Conservation (phyloP, 208 protist species). For the Phytomonas francai region DNA sequence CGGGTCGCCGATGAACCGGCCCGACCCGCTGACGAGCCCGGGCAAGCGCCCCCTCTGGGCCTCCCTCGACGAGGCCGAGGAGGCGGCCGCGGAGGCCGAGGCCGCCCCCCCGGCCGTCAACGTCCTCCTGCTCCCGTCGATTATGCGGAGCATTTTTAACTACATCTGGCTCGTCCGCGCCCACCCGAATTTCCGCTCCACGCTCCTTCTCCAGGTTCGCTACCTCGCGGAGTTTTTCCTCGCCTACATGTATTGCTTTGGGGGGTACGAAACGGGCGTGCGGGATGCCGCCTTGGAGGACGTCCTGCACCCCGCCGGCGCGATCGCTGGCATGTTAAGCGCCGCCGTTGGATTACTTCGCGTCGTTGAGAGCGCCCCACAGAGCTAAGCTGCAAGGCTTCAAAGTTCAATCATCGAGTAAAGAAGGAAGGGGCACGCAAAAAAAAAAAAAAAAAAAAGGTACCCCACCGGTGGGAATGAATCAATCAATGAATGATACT, state of each 20-base stretch:
- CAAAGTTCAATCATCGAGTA: not conserved
- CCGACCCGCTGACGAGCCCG: not conserved
- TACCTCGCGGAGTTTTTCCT: slow-evolving; percentile 75
- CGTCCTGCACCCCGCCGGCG: slow-evolving; percentile 48
- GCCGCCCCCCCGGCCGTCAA: slow-evolving; percentile 7
- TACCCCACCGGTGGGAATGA: slow-evolving; percentile 2
- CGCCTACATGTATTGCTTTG: slow-evolving; percentile 76
- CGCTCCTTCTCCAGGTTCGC: slow-evolving; percentile 66
- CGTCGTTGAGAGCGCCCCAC: slow-evolving; percentile 63
- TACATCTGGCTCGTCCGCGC: slow-evolving; percentile 70
- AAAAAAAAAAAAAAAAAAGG: slow-evolving; percentile 14
- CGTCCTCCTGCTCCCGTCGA: slow-evolving; percentile 59
- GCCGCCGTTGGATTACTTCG: slow-evolving; percentile 60
- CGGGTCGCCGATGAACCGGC: not conserved
- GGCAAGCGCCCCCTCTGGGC: too few species aligned
- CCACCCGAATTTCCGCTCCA: slow-evolving; percentile 65
- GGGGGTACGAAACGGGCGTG: slow-evolving; percentile 45
- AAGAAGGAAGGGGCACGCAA: slow-evolving; percentile 6
- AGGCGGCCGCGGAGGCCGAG: slow-evolving; percentile 5
- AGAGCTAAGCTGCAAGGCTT: not conserved
- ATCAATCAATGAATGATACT: slow-evolving; percentile 14
- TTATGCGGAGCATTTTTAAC: slow-evolving; percentile 72
- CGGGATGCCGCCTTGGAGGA: slow-evolving; percentile 44
- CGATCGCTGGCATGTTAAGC: slow-evolving; percentile 58
- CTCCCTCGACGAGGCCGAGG: too few species aligned